Percentiles rank a stretch among this genome's conserved stretches.
Conservation (phyloP, 805 yeast genomes). For the Yarrowia porcina region DNA sequence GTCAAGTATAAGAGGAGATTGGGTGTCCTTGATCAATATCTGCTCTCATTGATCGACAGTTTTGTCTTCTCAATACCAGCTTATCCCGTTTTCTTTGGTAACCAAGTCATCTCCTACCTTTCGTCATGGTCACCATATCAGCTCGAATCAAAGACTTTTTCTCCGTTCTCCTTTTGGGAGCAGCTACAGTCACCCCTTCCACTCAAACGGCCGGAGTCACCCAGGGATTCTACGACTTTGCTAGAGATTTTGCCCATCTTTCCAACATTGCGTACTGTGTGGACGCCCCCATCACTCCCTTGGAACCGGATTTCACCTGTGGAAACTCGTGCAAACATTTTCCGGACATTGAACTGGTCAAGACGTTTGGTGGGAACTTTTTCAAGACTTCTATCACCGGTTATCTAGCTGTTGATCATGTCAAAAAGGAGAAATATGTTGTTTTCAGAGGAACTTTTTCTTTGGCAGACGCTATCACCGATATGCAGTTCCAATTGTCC, state of each 20-base stretch:
- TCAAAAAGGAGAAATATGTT: conserved; percentile 6
- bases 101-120: background rate
- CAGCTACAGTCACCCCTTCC: background rate
- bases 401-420: conserved; percentile 3
- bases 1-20: no score
- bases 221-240: background rate
- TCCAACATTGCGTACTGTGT: conserved; percentile 15
- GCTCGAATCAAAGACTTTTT: background rate
- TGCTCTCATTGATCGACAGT: no score
- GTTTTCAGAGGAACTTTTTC: conserved; percentile 11
- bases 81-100: no score
- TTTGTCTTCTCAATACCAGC: no score
- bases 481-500: background rate
- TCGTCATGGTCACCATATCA: background rate
- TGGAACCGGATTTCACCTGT: background rate
- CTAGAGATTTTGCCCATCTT: conserved; percentile 3
- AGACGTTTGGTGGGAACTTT: conserved; percentile 1
- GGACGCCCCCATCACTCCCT: background rate
- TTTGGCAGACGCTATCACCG: background rate
- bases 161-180: background rate
- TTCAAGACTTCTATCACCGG: background rate
- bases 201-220: background rate
- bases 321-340: background rate
- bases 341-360: conserved; percentile 1
- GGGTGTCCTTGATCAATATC: no score